Percentiles rank a stretch among this genome's conserved stretches.
Conservation (phyloP, 352 stramenopile genomes). For the Peronospora belbahrii region DNA sequence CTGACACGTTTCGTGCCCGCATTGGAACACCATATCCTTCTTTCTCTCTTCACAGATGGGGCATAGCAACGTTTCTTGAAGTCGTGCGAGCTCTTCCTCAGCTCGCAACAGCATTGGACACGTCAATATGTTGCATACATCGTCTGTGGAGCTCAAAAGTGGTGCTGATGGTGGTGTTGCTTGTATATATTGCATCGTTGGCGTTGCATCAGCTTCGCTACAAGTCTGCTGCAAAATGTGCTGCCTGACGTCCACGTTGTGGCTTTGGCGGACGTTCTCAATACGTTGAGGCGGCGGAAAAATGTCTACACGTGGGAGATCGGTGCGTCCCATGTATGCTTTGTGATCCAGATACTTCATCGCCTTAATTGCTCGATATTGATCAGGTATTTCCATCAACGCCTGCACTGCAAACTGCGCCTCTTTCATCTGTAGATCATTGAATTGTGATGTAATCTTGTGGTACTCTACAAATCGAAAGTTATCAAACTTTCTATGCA, state of each 20-base stretch:
- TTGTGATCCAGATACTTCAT: slow-evolving; percentile 48
- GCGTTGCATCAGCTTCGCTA: slow-evolving; percentile 3
- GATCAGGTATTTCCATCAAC: too few relatives aligned
- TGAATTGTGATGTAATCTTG: too few relatives aligned
- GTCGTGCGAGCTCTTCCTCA: slow-evolving; percentile 44
- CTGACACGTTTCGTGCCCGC: slow-evolving; percentile 72
- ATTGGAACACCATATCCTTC: slow-evolving; percentile 82
- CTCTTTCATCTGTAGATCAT: too few relatives aligned
- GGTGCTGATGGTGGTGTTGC: slow-evolving; percentile 21
- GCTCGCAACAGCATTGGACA: slow-evolving; percentile 37
- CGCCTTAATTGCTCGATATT: slow-evolving; percentile 64
- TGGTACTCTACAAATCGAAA: slow-evolving; percentile 86
- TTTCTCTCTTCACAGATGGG: slow-evolving; percentile 66
- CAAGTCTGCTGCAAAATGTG: slow-evolving; percentile 9
- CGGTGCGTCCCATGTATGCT: slow-evolving; percentile 36
- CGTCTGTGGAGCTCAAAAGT: slow-evolving; percentile 15
- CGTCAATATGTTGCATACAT: slow-evolving; percentile 1
- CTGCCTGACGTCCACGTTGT: slow-evolving; percentile 27
- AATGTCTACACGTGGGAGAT: slow-evolving; percentile 56
- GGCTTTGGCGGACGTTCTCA: slow-evolving; percentile 16
- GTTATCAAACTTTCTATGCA: slow-evolving; percentile 78
- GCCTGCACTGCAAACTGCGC: too few relatives aligned
- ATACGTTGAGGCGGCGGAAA: slow-evolving; percentile 45
- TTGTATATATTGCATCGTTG: slow-evolving; percentile 17
- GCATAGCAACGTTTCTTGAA: slow-evolving; percentile 65